Evolutionary conservation across 176 grass and related monocot species (phyloP), one percentile per base, ranked within the genome.

Genomic region (Canna indica): DNA sequence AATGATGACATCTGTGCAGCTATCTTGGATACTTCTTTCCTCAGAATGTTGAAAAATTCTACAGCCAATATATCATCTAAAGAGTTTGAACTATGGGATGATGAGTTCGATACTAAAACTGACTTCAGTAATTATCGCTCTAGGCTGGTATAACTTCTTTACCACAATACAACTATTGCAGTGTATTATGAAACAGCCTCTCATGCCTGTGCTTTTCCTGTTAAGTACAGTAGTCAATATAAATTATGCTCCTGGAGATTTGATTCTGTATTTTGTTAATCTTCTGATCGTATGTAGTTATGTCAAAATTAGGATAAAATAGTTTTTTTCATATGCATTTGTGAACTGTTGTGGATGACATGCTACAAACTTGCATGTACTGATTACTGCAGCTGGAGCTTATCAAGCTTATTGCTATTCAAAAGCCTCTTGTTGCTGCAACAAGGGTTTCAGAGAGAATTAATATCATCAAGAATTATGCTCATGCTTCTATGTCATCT

Each of bases 31-130:
- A 79, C 90, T 79, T 83, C 94, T 59, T 86, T 97, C 65, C 81
- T 85, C 85, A 92, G 84, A 85, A 92, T 97, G 94, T 82, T 90
- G 36, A 97, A 97, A 80, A 87, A 76, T 76, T 64, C 65, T n/a
- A 20, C 65, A 59, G 26, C 1, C 35, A 56, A 26, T 58, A 20
- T n/a, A 61, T 63, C 76, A 79, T 78, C 68, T 6, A 78, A 88
- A 7, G 41, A 85, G 54, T 76, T 91, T 75, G 94, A 97, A 81
- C 72, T 92, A 69, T 97, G 88, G 89, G 88, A 73, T 17, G 84
- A 97, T 61, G 94, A 97, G 82, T 84, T 97, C 38, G 89, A 92
- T 75, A 84, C 86, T 52, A 97, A 87, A 80, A 88, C 79, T 69
- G 94, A 97, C 44, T 97, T 92, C 59, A 32, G 77, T 69, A 85